Base-by-base conservation (phyloP, 2,329 filamentous ascomycete species). In the Ascosphaera apis region DNA sequence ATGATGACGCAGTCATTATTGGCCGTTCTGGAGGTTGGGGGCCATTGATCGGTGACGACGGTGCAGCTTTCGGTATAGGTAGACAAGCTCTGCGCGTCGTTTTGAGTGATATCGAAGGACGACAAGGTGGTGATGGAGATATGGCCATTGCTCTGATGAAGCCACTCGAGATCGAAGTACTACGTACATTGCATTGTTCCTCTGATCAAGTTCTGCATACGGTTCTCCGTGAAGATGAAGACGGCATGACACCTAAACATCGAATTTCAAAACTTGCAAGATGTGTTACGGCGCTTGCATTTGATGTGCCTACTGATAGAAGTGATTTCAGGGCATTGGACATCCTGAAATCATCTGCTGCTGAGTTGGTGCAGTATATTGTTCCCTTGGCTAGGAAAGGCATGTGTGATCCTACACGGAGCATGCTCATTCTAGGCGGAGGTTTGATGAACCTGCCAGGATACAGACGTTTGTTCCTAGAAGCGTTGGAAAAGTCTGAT, bases 21-120 rank as follows among this genome's bases (percentile, higher is more conserved):
- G 49, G 48, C n/a, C 49, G 58, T 2, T 47, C 49, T 3, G 59
- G 59, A 2, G 60, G 60, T 9, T 62, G 60, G 59, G 58, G 59
- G 2, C 47, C 54, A 37, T 43, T 60, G 3, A 45, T 62, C 2
- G 57, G 59, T 1, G 60, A 63, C 35, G 56, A 62, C 27, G 59
- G 59, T 0, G 52, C 51, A 1, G 59, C 56, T 2, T 61, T 53
- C 40, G 48, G 51, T 1, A 55, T 61, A 11, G 58, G 58, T 1
- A 41, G 52, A 18, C 46, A 51, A 35, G 56, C 50, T 0, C 43
- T 58, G 9, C 49, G 53, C 9, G 39, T 44, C 3, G 47, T 55
- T 0, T 40, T 61, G n/a, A 39, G 40, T 2, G 38, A 42, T 3
- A 39, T 51, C 6, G 55, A 60, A 36, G 37, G 47, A 2, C 38